Base-by-base conservation (phyloP, 2,329 filamentous ascomycete genomes). In the Cercospora zeae-maydis region DNA sequence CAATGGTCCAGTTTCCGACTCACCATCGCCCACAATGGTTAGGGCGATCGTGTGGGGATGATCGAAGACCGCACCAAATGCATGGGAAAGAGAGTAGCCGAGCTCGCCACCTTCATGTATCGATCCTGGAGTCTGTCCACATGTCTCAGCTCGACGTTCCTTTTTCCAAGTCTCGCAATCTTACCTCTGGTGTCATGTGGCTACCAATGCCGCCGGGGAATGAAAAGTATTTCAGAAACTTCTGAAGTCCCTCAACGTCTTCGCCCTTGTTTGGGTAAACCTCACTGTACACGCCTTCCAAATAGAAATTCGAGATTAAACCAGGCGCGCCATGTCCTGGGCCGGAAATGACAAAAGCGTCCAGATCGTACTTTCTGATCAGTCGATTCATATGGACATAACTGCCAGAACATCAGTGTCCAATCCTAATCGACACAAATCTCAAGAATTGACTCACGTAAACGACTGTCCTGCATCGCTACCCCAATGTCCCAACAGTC, bases 361-460 rank as follows among this genome's bases (percentile, higher is more conserved):
- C 83, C 55, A 92, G 78, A 58, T 65, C 84, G 71, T 91, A 89
- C 77, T 92, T 92, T 76, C 89, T 91, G 81, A 92, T 91, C 63
- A 92, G 79, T 34, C 89, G 87, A 76, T 92, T 92, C 82, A 91
- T 89, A 78, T 92, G 89, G 79, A 92, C 90, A 75, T 87, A 92
- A 34, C 69, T 72, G 49, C 19, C 14, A 8, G 21, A 24, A 8
- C 10, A 51, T 71, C 58, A 66, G 54, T 24, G n/a, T 37, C 51
- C 45, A 16, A 6, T 27, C 11, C 30, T n/a, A 19, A 16, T 14
- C 9, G 4, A 16, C 14, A 2, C 27, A 21, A 6, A 7, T 54
- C 39, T 37, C 24, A 42, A 3, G 3, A 27, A 19, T 1, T 27
- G 14, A 61, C 69, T 57, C 52, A 71, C 68, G 88, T 90, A 77